Conservation (phyloP, 148 eudicot genomes). For the Arbutus unedo region DNA sequence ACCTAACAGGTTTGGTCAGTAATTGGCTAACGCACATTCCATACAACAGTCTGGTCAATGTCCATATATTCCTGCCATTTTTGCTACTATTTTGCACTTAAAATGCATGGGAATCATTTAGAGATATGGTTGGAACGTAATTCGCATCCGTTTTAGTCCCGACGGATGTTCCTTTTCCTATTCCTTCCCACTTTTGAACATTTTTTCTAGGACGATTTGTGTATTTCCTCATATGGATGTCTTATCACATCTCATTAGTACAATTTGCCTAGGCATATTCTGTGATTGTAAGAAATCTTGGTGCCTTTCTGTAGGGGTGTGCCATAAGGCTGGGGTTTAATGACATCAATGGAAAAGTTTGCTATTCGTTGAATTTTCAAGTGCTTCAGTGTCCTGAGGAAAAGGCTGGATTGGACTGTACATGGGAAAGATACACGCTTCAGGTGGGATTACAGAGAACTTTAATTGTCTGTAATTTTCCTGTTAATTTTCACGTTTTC, state of each 20-base stretch:
- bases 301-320: too few species aligned
- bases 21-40: constrained; percentile 9
- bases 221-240: background rate
- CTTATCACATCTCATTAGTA: background rate
- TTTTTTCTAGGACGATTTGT: background rate
- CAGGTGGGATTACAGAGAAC: constrained; percentile 48
- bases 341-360: constrained; percentile 30
- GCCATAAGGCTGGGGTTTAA: constrained; percentile 5
- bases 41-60: background rate
- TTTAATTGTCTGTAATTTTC: background rate
- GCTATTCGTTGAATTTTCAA: constrained; percentile 68
- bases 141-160: background rate
- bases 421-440: constrained; percentile 58
- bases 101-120: background rate
- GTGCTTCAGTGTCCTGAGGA: constrained; percentile 64
- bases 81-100: background rate
- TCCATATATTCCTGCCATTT: background rate
- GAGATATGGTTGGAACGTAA: background rate
- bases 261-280: too few species aligned
- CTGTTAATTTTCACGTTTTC: background rate
- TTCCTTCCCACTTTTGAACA: background rate
- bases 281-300: too few species aligned
- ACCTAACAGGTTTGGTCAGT: background rate
- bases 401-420: constrained; percentile 75
- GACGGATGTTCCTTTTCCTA: background rate